Conservation (phyloP, 129 eudicot genomes). For the Artemisia annua region DNA sequence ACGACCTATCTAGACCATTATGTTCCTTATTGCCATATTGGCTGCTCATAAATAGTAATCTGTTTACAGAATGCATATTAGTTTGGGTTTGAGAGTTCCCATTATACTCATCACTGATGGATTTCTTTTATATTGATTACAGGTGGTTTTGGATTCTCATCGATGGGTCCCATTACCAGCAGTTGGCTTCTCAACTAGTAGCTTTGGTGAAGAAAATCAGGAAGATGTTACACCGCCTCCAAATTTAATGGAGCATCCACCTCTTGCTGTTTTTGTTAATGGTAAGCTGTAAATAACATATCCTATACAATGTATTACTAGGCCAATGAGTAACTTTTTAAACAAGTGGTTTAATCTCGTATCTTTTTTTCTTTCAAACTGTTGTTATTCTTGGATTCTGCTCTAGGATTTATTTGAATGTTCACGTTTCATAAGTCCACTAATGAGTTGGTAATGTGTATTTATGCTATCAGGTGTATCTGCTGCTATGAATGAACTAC, state of each 20-base stretch:
- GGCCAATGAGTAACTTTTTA: background rate
- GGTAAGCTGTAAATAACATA: conserved; percentile 44
- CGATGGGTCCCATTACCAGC: conserved; percentile 98
- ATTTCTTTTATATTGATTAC: conserved; percentile 28
- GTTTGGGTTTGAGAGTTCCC: conserved; percentile 7
- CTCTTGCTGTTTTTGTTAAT: conserved; percentile 91
- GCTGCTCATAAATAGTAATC: background rate
- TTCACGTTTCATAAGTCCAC: conserved; percentile 4
- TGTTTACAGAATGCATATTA: background rate
- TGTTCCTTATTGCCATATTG: conserved; percentile 6
- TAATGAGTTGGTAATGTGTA: conserved; percentile 9
- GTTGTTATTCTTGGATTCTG: conserved; percentile 1
- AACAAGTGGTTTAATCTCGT: background rate
- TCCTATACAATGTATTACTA: background rate
- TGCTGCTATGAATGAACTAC: conserved; percentile 91
- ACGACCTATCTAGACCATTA: background rate
- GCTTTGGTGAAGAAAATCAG: conserved; percentile 66
- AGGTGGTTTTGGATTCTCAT: conserved; percentile 96
- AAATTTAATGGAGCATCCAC: conserved; percentile 94
- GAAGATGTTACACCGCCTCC: conserved; percentile 95
- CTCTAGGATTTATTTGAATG: background rate
- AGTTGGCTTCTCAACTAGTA: conserved; percentile 79
- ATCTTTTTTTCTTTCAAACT: background rate
- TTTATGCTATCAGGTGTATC: conserved; percentile 66
- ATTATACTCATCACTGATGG: conserved; percentile 11